phyloP scores from a whole-genome alignment of 176 grass and related monocot species.

The Canna indica region DNA sequence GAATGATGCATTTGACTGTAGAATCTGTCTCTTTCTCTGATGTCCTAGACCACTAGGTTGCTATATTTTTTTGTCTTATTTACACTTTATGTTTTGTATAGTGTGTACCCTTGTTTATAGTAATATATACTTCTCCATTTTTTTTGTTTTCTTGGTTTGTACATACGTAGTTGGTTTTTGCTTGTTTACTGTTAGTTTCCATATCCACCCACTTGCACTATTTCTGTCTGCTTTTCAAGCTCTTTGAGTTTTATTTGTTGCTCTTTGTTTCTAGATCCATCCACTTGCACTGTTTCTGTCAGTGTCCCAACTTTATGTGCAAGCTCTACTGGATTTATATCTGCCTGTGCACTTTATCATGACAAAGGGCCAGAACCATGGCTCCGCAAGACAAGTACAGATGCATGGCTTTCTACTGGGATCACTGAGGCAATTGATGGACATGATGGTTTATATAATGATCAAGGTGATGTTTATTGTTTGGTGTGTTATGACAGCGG shows the following conservation, averaged over 20 bases:
- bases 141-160: too few relatives aligned
- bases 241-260: background rate
- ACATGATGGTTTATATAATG: conserved; percentile 45
- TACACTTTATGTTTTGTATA: background rate
- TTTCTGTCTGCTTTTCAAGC: background rate
- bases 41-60: background rate
- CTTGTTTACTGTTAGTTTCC: too few relatives aligned
- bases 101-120: background rate
- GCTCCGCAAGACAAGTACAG: conserved; percentile 62
- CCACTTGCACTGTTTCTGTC: conserved; percentile 60
- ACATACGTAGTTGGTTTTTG: too few relatives aligned
- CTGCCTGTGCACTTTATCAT: conserved; percentile 74
- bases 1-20: background rate
- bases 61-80: background rate
- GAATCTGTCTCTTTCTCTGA: background rate
- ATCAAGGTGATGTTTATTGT: conserved; percentile 79
- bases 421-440: conserved; percentile 45
- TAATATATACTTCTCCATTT: background rate
- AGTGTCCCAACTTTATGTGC: conserved; percentile 42
- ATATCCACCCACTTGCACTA: too few relatives aligned
- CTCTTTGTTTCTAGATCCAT: conserved; percentile 49
- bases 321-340: conserved; percentile 48
- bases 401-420: conserved; percentile 86
- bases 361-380: conserved; percentile 77
- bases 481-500: conserved; percentile 76